Base-by-base conservation (phyloP, 2,329 filamentous ascomycete species). In the Epichloe brachyelytri region DNA sequence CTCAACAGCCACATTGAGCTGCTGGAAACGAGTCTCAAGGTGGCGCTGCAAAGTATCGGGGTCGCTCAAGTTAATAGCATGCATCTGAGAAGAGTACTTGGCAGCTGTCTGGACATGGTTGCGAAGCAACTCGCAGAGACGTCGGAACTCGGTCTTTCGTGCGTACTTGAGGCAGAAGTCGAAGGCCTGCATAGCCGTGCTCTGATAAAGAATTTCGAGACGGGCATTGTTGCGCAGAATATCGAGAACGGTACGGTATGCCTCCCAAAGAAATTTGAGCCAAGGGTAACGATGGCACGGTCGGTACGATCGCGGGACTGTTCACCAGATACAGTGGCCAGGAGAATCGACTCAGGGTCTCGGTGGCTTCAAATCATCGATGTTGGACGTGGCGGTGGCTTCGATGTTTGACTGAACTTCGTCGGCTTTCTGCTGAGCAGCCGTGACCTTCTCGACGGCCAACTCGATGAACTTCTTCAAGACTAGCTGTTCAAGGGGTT, bases 181-280 rank as follows among this genome's bases (percentile, higher is more conserved):
- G 76, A 98, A 98, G 48, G 93, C 93, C 74, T 97, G 93, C 70
- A 91, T 88, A 60, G 93, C 93, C 51, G 93, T 98, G 70, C 85
- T 89, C 80, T 98, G 93, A 73, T 98, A 98, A 75, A 97, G 91
- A 53, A 95, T 82, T 75, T 98, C 93, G 52, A 98, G 81, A 53
- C 93, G 85, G 52, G 93, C 91, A 76, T 98, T 98, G 79, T 98
- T 98, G 76, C 95, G 90, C 64, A 98, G 83, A 63, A 98, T 98
- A 64, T 98, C 93, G 63, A 98, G 80, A 40, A 98, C 93, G 38
- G 93, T 98, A 56, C 93, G 86, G 76, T 98, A 98, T 15, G 93
- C 95, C 77, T 98, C 93, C 93, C 93, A 98, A 56, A 98, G 77
- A 67, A 98, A 98, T 76, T 98, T 98, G 64, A 98, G 81, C 93